A percentile compares a stretch with the other conserved stretches of the same genome.
These are phyloP conservation scores for Alisma plantagoaquatica DNA, from an alignment of 106 monocot genomes.

Conservation along the genomic window DNA sequence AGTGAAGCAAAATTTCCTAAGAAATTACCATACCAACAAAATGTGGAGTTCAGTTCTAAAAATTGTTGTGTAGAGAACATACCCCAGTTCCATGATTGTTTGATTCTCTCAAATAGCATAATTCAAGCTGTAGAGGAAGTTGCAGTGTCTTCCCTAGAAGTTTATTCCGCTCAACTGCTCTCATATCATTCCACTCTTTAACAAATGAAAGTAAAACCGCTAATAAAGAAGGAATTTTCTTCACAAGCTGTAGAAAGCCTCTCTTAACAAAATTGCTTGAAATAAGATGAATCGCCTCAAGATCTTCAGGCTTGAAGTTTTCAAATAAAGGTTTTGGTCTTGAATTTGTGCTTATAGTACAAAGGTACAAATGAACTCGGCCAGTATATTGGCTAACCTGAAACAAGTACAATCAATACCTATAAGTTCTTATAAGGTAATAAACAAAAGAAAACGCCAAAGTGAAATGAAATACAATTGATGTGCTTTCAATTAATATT, in stretches of 20 bases:
- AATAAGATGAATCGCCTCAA: conserved; percentile 29
- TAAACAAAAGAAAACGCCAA: too few relatives aligned
- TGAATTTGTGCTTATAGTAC: conserved; percentile 44
- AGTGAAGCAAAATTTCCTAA: too few relatives aligned
- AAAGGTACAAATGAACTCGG: conserved; percentile 79
- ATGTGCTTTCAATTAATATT: too few relatives aligned
- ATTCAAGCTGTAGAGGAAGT: conserved; percentile 72
- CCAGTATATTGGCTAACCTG: conserved; percentile 93
- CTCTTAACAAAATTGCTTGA: conserved; percentile 11
- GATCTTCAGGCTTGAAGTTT: conserved; percentile 84
- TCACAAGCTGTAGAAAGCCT: conserved; percentile 18
- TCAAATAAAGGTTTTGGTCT: conserved; percentile 72
- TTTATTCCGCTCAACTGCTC: conserved; percentile 72
- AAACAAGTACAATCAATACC: too few relatives aligned
- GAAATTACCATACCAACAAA: too few relatives aligned
- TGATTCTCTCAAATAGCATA: conserved; percentile 74
- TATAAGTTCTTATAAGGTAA: too few relatives aligned
- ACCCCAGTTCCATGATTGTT: conserved; percentile 60
- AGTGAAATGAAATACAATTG: too few relatives aligned
- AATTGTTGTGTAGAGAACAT: conserved; percentile 11
- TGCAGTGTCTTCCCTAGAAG: conserved; percentile 87
- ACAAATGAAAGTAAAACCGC: conserved; percentile 43
- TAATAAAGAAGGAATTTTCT: conserved; percentile 39
- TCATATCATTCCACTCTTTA: conserved; percentile 77
- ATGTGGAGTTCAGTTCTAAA: too few relatives aligned